Percentiles rank a stretch among this genome's conserved stretches.
Conservation (phyloP, 2,329 filamentous ascomycete species). For the Blastomyces emzantsi region DNA sequence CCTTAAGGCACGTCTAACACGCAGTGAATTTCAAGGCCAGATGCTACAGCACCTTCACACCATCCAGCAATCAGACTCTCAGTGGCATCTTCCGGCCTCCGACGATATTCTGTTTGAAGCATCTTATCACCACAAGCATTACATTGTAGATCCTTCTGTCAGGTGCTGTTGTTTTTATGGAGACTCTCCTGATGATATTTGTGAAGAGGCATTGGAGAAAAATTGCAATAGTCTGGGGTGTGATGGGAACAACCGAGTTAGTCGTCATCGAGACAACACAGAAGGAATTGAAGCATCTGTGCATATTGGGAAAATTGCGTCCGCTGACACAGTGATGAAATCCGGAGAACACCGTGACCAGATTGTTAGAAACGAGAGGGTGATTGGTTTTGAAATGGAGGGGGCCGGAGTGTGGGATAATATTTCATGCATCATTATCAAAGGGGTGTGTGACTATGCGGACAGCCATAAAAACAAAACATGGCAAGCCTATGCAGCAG, state of each 20-base stretch:
- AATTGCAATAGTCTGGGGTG: background rate
- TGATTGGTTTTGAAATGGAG: constrained; percentile 1
- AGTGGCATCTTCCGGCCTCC: background rate
- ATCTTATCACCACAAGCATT: constrained; percentile 1
- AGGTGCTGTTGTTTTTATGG: background rate
- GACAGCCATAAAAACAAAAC: background rate
- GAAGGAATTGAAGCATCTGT: background rate
- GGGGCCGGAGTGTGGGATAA: constrained; percentile 1
- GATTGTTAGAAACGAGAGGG: background rate
- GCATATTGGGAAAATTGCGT: background rate
- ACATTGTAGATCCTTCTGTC: background rate
- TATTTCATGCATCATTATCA: background rate
- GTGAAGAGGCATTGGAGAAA: background rate
- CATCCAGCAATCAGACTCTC: background rate
- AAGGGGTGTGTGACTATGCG: constrained; percentile 4
- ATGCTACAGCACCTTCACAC: background rate
- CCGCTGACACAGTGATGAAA: background rate
- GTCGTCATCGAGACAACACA: background rate
- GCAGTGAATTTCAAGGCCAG: background rate
- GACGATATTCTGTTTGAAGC: background rate
- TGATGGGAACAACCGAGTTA: background rate
- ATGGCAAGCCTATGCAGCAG: background rate
- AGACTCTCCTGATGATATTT: background rate
- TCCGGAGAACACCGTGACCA: background rate
- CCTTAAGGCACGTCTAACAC: background rate